Evolutionary conservation across 2,329 filamentous ascomycete genomes (phyloP), one percentile per base, ranked within the genome.

Genomic region (Niveomyces coronatus): DNA sequence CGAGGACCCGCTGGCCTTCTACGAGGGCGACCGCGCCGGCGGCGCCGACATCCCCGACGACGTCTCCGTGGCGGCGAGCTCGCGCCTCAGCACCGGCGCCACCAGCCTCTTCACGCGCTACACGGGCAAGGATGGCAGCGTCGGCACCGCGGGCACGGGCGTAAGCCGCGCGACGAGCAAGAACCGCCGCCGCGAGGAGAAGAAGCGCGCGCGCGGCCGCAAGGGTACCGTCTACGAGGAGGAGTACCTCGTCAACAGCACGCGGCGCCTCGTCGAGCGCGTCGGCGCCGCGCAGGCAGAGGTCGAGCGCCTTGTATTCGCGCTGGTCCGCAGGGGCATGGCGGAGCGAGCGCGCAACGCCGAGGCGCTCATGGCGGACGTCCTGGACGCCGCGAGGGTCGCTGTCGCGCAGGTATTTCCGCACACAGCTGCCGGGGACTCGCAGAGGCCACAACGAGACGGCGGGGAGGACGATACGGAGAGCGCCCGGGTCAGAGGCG

Each of bases 141-240:
- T 70, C 3, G 78, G 79, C 16, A 87, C 85, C 15, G 70, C 77
- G 2, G 82, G 78, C 15, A 88, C 82, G 10, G 76, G 78, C 20
- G 79, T 82, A 3, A 84, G 79, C 35, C 74, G 87, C 10, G 82
- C 82, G 42, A 94, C 86, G 28, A 83, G 77, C 53, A 94, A 91
- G 68, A 95, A 94, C 54, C 78, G 87, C 37, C 71, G 82, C 17
- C 73, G 87, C 15, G 91, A 98, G 60, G 91, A 98, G 67, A 79
- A 94, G 58, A 98, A 98, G 71, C 78, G 89, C 13, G 91, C 91
- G 0, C 70, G 86, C 7, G 91, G 91, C 17, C 89, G 94, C 58
- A 96, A 96, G 67, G 91, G 91, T 9, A 94, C 85, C 13, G 85
- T 98, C 5, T 98, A 98, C 58, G 91, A 98, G 59, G 89, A 96